phyloP scores from a whole-genome alignment of 2,329 filamentous ascomycete genomes.

The Hypocrella siamensis region DNA sequence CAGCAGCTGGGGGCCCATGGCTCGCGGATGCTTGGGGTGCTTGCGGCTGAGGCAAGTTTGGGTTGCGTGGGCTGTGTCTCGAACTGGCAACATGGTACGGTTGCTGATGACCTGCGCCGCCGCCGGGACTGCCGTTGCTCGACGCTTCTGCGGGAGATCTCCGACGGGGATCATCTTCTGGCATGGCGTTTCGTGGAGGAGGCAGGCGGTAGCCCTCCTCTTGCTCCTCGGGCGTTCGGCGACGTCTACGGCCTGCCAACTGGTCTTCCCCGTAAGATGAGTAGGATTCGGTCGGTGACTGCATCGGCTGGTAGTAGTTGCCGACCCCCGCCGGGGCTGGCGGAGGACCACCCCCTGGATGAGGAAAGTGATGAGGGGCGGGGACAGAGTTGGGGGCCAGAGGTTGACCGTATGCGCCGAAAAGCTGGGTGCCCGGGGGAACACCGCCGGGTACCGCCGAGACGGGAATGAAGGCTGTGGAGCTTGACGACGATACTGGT shows the following conservation, averaged over 20 bases:
- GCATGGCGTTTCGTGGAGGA: constrained; percentile 22
- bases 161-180: constrained; percentile 32
- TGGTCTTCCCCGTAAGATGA: constrained; percentile 21
- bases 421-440: constrained; percentile 39
- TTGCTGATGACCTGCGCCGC: constrained; percentile 24
- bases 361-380: constrained; percentile 8
- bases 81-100: constrained; percentile 19
- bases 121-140: constrained; percentile 29
- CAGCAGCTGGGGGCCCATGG: constrained; percentile 13
- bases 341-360: constrained; percentile 7
- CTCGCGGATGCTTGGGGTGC: constrained; percentile 6
- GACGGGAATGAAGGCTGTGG: constrained; percentile 42
- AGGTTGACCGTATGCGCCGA: constrained; percentile 42
- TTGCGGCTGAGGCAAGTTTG: constrained; percentile 14
- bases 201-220: constrained; percentile 28
- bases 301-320: constrained; percentile 24
- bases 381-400: constrained; percentile 21
- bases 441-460: constrained; percentile 42
- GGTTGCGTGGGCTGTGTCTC: constrained; percentile 22
- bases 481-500: constrained; percentile 38
- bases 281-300: constrained; percentile 28
- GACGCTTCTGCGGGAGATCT: constrained; percentile 35
- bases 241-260: constrained; percentile 16
- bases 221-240: constrained; percentile 21
- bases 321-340: constrained; percentile 16